A percentile compares a stretch with the other conserved stretches of the same genome.
phyloP scores from a whole-genome alignment of 495 filamentous ascomycete species.

The Penicillium arizonense region DNA sequence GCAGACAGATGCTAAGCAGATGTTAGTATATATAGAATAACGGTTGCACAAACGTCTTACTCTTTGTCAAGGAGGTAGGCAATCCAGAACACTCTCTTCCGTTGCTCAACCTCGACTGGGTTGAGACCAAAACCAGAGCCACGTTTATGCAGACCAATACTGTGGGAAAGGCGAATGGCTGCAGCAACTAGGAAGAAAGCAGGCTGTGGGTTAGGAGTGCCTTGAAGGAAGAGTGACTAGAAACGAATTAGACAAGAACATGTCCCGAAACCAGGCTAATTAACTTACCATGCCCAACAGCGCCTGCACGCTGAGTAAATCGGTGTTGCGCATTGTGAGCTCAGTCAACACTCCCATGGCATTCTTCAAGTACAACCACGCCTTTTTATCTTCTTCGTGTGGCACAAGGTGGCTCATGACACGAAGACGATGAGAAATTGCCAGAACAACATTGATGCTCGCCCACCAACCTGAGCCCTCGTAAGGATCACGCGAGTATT shows the following conservation, averaged over 20 bases:
- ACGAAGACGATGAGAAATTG: constrained; percentile 84
- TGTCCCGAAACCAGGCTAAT: neutral
- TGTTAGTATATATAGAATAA: constrained; percentile 15
- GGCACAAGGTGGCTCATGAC: constrained; percentile 95
- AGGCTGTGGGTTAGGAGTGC: constrained; percentile 94
- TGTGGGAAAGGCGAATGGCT: constrained; percentile 88
- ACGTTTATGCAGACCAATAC: constrained; percentile 91
- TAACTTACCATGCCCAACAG: constrained; percentile 79
- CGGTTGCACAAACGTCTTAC: constrained; percentile 31
- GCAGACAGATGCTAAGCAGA: constrained; percentile 67
- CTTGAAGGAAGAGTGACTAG: constrained; percentile 87
- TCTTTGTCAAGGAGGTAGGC: constrained; percentile 96
- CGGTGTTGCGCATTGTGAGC: constrained; percentile 91
- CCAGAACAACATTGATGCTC: constrained; percentile 88
- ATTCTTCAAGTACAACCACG: constrained; percentile 95
- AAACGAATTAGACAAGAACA: constrained; percentile 6
- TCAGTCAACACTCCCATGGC: constrained; percentile 90
- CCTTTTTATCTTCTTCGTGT: constrained; percentile 87
- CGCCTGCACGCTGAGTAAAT: constrained; percentile 94
- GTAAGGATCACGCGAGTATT: constrained; percentile 91
- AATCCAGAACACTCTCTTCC: constrained; percentile 98
- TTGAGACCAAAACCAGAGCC: constrained; percentile 90
- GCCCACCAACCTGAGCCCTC: constrained; percentile 98
- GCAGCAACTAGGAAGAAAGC: constrained; percentile 92
- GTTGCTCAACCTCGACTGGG: constrained; percentile 86